Base-by-base conservation (phyloP, 1,139 yeast genomes). In the Sugiyamaella grinbergsii region DNA sequence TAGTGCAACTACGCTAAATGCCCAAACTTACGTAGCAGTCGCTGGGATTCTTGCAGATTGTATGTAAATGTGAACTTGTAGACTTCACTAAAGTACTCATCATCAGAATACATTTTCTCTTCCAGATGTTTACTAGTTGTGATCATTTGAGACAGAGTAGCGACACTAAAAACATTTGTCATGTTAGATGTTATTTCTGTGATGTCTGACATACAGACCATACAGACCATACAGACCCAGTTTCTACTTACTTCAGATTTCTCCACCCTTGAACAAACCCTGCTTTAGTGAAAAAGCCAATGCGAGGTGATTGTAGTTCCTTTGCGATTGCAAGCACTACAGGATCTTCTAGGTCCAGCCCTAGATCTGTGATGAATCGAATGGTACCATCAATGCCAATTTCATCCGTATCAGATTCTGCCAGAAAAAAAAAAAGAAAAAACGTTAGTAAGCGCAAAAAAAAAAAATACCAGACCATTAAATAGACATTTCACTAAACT, bases 311-410 rank as follows among this genome's bases (percentile, higher is more conserved):
- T 36, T 79, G 77, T 43, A 90, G 72, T 51, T 84, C 75, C 61
- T 79, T 81, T 1, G 95, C 90, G 15, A 91, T 68, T 0, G 87
- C 81, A 51, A 91, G 72, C 4, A 90, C 83, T 2, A 71, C 76
- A 6, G 80, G 73, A 62, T 91, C 91, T 58, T 91, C 97, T 0
- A 91, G 83, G 15, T 81, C 82, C 41, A 85, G 74, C 0, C 78
- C 80, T 47, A 91, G 69, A 61, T 85, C 96, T 7, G 73, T 75
- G 38, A 89, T 71, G 60, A 83, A 86, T 40, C 65, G 60, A 18
- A 91, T 69, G 0, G 96, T 84, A 0, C 96, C 97, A 53, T 88
- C 93, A 23, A 85, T 76, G 31, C 83, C 93, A 49, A 79, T 78
- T 31, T 60, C 66, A 23, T 66, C 66, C 5, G 62, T 49, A 6